A percentile compares a stretch with the other conserved stretches of the same genome.
Evolutionary conservation across 2,329 filamentous ascomycete species (phyloP).

Genomic region (Apiospora phragmitis): DNA sequence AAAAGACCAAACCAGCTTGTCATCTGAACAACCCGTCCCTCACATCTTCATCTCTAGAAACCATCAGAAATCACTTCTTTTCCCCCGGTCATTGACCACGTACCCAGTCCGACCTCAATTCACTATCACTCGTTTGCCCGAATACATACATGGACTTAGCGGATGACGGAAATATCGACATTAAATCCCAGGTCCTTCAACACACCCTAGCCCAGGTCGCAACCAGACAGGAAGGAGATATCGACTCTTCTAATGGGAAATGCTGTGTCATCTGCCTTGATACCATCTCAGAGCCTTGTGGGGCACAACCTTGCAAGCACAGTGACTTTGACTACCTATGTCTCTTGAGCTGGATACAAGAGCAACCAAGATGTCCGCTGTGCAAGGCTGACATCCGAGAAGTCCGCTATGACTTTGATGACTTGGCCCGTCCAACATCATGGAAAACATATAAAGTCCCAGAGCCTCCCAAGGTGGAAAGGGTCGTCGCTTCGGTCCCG

Average conservation of each 20-base stretch:
- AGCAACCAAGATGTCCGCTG: slow-evolving; percentile 73
- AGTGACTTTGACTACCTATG: slow-evolving; percentile 83
- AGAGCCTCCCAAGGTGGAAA: slow-evolving; percentile 21
- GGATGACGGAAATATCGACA: slow-evolving; percentile 30
- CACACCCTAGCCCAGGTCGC: slow-evolving; percentile 43
- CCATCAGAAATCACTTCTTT: neutral
- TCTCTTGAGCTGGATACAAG: slow-evolving; percentile 77
- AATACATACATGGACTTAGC: slow-evolving; percentile 31
- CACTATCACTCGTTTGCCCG: neutral
- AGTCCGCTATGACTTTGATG: slow-evolving; percentile 65
- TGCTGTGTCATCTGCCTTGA: slow-evolving; percentile 90
- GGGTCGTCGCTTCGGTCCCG: neutral
- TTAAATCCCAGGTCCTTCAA: slow-evolving; percentile 44
- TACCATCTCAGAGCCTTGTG: slow-evolving; percentile 67
- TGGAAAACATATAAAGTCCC: slow-evolving; percentile 61
- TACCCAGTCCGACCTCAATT: neutral
- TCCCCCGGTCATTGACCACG: no score
- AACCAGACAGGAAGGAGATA: slow-evolving; percentile 28
- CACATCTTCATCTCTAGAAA: neutral
- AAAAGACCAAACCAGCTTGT: neutral
- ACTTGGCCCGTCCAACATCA: slow-evolving; percentile 42
- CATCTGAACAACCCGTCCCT: neutral
- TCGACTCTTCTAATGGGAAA: neutral
- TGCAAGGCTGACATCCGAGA: slow-evolving; percentile 62
- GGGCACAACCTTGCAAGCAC: slow-evolving; percentile 77